A percentile compares a stretch with the other conserved stretches of the same genome.
phyloP scores from a whole-genome alignment of 2,329 filamentous ascomycete genomes.

The Taxawa tesnikishii region DNA sequence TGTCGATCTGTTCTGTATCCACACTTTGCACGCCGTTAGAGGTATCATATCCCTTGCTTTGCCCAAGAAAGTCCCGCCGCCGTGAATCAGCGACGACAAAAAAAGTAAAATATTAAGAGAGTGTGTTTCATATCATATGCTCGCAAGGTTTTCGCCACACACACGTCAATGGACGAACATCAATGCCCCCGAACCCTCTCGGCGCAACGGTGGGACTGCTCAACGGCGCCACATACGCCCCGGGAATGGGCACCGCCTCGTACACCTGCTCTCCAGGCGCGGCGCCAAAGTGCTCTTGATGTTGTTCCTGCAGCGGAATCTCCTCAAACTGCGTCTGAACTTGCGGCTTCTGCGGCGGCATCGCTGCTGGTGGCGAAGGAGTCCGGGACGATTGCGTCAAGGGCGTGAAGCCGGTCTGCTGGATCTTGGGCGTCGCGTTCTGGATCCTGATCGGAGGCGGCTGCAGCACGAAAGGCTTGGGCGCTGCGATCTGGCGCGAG shows the following conservation, averaged over 20 bases:
- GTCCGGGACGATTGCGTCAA: slow-evolving; percentile 10
- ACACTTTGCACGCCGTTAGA: no score
- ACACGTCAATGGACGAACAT: no score
- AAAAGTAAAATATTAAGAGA: no score
- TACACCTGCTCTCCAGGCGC: slow-evolving; percentile 76
- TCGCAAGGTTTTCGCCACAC: no score
- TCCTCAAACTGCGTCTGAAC: slow-evolving; percentile 11
- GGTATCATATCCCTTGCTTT: no score
- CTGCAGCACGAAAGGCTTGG: slow-evolving; percentile 70
- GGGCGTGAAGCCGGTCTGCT: slow-evolving; percentile 50
- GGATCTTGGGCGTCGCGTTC: slow-evolving; percentile 59
- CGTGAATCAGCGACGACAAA: no score
- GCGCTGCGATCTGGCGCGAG: slow-evolving; percentile 29
- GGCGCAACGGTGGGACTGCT: slow-evolving; percentile 6
- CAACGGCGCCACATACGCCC: slow-evolving; percentile 46
- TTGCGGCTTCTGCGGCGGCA: slow-evolving; percentile 8
- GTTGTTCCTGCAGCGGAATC: slow-evolving; percentile 27
- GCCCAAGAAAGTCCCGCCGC: no score
- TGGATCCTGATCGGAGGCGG: slow-evolving; percentile 70
- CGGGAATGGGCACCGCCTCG: slow-evolving; percentile 77
- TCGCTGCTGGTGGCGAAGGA: slow-evolving; percentile 1
- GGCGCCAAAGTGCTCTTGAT: slow-evolving; percentile 53
- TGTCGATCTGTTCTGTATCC: no score
- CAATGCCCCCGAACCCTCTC: neutral
- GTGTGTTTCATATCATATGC: no score